Evolutionary conservation across 176 grass and related monocot genomes (phyloP), one percentile per base, ranked within the genome.

Genomic region (Thinopyrum elongatum): DNA sequence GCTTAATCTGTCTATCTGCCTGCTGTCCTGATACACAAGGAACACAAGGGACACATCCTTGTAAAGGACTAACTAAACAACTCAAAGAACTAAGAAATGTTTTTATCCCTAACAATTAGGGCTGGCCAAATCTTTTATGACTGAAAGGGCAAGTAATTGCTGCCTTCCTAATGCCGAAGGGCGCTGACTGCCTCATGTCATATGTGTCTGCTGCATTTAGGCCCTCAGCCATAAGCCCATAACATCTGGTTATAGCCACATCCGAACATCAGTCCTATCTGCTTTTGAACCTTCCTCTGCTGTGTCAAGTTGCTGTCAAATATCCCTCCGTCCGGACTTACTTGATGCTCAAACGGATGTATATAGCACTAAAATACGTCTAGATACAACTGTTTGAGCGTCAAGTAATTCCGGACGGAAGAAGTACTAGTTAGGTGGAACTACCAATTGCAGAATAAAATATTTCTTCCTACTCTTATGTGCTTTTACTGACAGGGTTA

Each of bases 381-480:
- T 42, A 46, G 42, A 46, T 46, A 49, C 46, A 49, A 15, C 46
- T 14, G 46, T 49, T 49, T 49, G 46, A 49, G 46, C 46, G 14
- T 49, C 46, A 49, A 49, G 46, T 16, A 49, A 49, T 49, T 49
- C 46, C 14, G 46, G 46, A 49, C 46, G 46, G 46, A 49, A 14
- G 46, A 49, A 42, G 41, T 46, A 46, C 34, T 87, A 87, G 82
- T 41, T 83, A 73, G 6, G 15, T 70, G 67, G 33, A 69, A 59
- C 61, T 70, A 47, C 25, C 36, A 75, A 80, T 16, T 69, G 57
- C 17, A 69, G 22, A 6, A 31, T 69, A 14, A 17, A 81, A 78
- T 21, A 42, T 83, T 87, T 44, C 14, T 66, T 81, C 47, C 59
- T 83, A 82, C 28, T 31, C 63, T 49, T 85, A 89, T 84, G 39